A percentile compares a stretch with the other conserved stretches of the same genome.
phyloP scores from a whole-genome alignment of 2,329 filamentous ascomycete species.

The Calonectria pseudoreteaudii region DNA sequence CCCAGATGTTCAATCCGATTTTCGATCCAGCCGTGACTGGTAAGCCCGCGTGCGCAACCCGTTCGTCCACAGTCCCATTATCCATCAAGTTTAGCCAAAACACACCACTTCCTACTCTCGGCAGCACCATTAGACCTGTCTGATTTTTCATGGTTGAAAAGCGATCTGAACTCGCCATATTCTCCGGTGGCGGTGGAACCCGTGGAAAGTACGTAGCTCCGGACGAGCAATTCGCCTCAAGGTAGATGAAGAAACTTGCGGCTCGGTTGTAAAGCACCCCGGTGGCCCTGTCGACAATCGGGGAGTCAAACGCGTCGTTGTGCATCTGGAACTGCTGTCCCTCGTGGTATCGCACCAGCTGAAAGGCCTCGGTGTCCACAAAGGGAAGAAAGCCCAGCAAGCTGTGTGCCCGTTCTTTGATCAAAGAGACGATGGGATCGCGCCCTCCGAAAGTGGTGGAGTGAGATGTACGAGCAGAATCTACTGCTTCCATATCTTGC shows the following conservation, averaged over 20 bases:
- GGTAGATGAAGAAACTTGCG: not conserved
- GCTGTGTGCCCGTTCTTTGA: not conserved
- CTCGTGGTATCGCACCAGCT: not conserved
- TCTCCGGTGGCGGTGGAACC: not conserved
- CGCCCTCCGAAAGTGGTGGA: not conserved
- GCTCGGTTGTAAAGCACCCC: not conserved
- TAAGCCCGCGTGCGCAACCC: not conserved
- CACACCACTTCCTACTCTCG: not conserved
- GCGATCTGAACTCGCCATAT: not conserved
- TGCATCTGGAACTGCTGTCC: not conserved
- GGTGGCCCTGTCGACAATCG: not conserved
- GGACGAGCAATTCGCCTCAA: not conserved
- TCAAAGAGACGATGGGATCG: not conserved
- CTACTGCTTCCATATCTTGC: not conserved
- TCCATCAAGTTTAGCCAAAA: not conserved
- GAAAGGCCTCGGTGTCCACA: not conserved
- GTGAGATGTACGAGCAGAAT: not conserved
- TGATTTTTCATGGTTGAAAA: not conserved
- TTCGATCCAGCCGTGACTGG: not conserved
- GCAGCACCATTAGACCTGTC: not conserved
- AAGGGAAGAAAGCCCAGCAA: not conserved
- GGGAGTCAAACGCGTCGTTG: not conserved
- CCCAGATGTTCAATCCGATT: not conserved
- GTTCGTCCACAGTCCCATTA: not conserved
- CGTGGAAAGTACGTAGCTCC: not conserved